A percentile compares a stretch with the other conserved stretches of the same genome.
Conservation (phyloP, 768 basidiomycete species). For the Lyophyllum semitale region DNA sequence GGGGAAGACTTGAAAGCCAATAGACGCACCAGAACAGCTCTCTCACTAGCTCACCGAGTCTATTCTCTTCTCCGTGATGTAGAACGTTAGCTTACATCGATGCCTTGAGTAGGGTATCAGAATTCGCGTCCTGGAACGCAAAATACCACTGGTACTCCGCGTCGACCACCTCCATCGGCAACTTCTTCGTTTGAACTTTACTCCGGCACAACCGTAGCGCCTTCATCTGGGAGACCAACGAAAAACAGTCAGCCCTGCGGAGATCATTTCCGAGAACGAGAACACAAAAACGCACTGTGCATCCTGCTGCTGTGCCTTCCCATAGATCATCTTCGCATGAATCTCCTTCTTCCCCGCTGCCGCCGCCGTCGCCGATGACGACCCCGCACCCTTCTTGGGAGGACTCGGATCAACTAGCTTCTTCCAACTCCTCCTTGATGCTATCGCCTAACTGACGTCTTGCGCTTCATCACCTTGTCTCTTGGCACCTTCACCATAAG, state of each 20-base stretch:
- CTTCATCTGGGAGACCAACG: constrained; percentile 55
- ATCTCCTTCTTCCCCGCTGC: constrained; percentile 80
- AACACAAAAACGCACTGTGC: constrained; percentile 52
- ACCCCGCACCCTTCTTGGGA: constrained; percentile 24
- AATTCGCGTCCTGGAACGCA: background rate
- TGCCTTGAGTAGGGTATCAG: constrained; percentile 53
- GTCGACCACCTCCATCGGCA: constrained; percentile 98
- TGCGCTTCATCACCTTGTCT: constrained; percentile 37
- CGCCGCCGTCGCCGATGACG: constrained; percentile 18
- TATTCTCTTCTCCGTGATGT: constrained; percentile 93
- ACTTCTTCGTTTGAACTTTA: constrained; percentile 90
- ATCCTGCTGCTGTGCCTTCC: constrained; percentile 82
- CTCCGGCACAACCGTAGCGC: constrained; percentile 89
- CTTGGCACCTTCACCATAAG: constrained; percentile 33
- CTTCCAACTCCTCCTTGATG: constrained; percentile 73
- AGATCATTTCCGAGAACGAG: too few relatives aligned
- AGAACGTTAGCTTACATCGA: constrained; percentile 96
- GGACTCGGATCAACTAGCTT: constrained; percentile 56
- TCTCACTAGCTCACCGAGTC: constrained; percentile 93
- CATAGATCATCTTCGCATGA: constrained; percentile 95
- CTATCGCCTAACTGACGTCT: constrained; percentile 59
- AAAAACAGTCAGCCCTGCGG: constrained; percentile 3
- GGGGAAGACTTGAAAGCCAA: too few relatives aligned
- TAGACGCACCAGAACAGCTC: constrained; percentile 81
- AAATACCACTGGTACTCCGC: constrained; percentile 97